phyloP scores from a whole-genome alignment of 1,139 yeast species.

The Geotrichum candidum region DNA sequence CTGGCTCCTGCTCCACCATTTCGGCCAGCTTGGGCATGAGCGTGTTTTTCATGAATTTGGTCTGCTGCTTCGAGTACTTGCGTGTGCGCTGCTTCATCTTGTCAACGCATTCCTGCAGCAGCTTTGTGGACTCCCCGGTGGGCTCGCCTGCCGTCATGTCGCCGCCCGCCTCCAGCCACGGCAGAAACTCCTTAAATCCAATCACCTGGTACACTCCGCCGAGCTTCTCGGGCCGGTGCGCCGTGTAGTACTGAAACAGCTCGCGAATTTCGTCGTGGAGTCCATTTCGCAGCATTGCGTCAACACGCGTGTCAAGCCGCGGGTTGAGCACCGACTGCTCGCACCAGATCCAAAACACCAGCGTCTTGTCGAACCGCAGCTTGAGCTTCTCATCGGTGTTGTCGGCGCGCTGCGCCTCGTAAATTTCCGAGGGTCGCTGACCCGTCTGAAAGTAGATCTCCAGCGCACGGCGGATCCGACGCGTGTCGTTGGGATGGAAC shows the following conservation, averaged over 20 bases:
- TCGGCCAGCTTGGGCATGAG: constrained; percentile 49
- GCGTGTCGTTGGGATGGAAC: constrained; percentile 85
- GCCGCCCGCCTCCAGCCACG: constrained; percentile 50
- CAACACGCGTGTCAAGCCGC: constrained; percentile 74
- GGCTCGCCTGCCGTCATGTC: constrained; percentile 16
- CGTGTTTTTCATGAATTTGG: constrained; percentile 84
- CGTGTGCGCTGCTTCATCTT: constrained; percentile 81
- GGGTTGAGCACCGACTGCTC: constrained; percentile 53
- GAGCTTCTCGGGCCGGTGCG: constrained; percentile 35
- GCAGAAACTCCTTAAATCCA: constrained; percentile 89
- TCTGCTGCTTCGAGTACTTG: constrained; percentile 81
- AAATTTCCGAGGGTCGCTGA: constrained; percentile 62
- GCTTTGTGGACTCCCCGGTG: constrained; percentile 5
- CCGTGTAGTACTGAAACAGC: constrained; percentile 37
- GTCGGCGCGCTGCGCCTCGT: constrained; percentile 48
- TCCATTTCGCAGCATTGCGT: constrained; percentile 66
- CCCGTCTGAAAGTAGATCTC: constrained; percentile 72
- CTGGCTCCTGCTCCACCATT: constrained; percentile 33
- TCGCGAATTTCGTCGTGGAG: constrained; percentile 55
- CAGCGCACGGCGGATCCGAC: constrained; percentile 73
- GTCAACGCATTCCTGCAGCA: constrained; percentile 49
- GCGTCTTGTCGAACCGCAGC: constrained; percentile 52
- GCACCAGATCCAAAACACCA: constrained; percentile 80
- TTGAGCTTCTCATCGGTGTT: constrained; percentile 13
- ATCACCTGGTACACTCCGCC: constrained; percentile 91